Base-by-base conservation (phyloP, 345 rosid species). In the Mangifera indica region DNA sequence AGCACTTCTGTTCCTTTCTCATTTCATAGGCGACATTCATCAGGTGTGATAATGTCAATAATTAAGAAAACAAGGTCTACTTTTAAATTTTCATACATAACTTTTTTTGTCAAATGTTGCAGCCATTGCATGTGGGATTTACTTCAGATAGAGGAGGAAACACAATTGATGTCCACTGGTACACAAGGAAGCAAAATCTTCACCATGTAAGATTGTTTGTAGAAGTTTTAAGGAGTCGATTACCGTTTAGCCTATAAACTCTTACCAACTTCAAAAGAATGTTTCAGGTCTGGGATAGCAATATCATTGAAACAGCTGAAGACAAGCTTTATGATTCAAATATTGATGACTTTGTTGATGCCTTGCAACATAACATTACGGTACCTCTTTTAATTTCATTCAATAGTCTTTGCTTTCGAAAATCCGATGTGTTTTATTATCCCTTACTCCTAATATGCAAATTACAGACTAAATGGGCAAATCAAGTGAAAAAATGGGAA, bases 11-110 rank as follows among this genome's bases (percentile, higher is more conserved):
- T 94, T 92, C 74, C 84, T 92, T 32, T 86, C 95, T 52, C 98
- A 93, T 85, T 88, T 90, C 73, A 70, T 90, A 80, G 98, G 97
- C 52, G 98, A 93, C 75, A 86, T 92, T 69, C 98, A 94, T 79
- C 97, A 91, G 93, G 95, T 88, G 81, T 25, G 15, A 8, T 1
- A 67, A 18, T 57, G 17, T 11, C 5, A 66, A 25, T 40, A 18
- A 21, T 72, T 17, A 48, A 25, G 37, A 48, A 48, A 7, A 15
- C 1, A 40, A 24, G 18, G 17, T 29, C 20, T n/a, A 10, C 45
- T 8, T 25, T 22, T 34, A 55, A 24, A 9, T 12, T 10, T 49
- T 15, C 44, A 11, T 42, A 48, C 42, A 20, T 11, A 40, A 63
- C 44, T 1, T 34, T 42, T 17, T 57, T 24, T 20, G 51, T 25